Percentiles rank a stretch among this genome's conserved stretches.
Evolutionary conservation across 345 rosid genomes (phyloP).

Genomic region (Hibiscus trionum): DNA sequence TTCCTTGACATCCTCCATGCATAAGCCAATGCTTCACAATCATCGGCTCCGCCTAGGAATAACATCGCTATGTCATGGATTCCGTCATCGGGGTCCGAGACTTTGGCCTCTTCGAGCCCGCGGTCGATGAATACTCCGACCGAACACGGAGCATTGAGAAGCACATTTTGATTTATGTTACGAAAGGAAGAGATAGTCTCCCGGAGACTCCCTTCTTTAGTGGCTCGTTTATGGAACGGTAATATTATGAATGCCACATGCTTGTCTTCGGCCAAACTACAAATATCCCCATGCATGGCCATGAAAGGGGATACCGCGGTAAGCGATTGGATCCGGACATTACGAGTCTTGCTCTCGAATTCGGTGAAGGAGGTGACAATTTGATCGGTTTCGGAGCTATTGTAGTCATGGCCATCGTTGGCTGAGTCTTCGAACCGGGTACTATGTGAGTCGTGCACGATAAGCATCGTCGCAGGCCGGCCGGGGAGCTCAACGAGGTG

Average conservation of each 20-base stretch:
- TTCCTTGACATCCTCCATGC: constrained; percentile 77
- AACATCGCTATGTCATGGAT: constrained; percentile 61
- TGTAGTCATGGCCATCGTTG: constrained; percentile 16
- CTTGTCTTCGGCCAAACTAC: constrained; percentile 79
- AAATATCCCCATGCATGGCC: constrained; percentile 83
- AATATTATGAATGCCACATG: constrained; percentile 57
- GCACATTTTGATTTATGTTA: constrained; percentile 61
- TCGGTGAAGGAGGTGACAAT: constrained; percentile 70
- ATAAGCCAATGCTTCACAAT: constrained; percentile 72
- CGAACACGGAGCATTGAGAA: constrained; percentile 70
- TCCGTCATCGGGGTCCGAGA: constrained; percentile 33
- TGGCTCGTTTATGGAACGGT: constrained; percentile 79
- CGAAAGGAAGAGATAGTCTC: constrained; percentile 42
- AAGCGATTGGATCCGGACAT: constrained; percentile 64
- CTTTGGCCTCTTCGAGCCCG: constrained; percentile 53
- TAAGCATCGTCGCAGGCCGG: constrained; percentile 11
- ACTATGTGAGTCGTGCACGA: not conserved
- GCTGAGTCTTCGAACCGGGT: not conserved
- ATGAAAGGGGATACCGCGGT: constrained; percentile 80
- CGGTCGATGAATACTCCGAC: constrained; percentile 81
- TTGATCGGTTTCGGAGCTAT: constrained; percentile 78
- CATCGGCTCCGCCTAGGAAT: constrained; percentile 78
- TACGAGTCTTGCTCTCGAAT: constrained; percentile 48
- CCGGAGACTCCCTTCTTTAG: constrained; percentile 37
- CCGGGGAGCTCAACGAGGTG: constrained; percentile 88